Base-by-base conservation (phyloP, 305 asterid genomes). In the Fraxinus sp. region DNA sequence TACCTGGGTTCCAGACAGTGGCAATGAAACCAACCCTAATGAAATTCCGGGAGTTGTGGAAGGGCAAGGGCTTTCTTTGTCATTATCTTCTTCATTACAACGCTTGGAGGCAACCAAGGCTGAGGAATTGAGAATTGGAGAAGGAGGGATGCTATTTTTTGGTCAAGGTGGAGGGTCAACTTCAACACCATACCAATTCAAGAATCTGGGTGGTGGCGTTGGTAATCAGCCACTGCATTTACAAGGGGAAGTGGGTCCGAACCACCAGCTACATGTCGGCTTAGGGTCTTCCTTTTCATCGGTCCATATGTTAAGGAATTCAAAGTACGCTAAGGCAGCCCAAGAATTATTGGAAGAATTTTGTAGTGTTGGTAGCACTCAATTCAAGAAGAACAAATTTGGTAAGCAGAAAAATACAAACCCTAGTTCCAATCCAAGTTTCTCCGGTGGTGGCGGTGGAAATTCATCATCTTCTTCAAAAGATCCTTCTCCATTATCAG, bases 291-390 rank as follows among this genome's bases (percentile, higher is more conserved):
- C 97, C 0, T 72, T 87, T 41, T 92, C 95, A 1, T 73, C 92
- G 36, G 87, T 91, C 77, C 92, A 90, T 85, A 90, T 92, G 59
- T 77, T 97, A 74, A 82, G 98, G 79, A 93, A 88, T 71, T 94
- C 97, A 0, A 96, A 87, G 84, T 97, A 95, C 64, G 95, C 96
- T 0, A 95, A 97, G 80, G 93, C 98, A 0, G 98, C 98, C 0
- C 97, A 93, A 59, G 98, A 95, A 74, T 79, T 97, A 84, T 76
- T 97, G 82, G 98, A 93, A 68, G 99, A 97, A 85, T 97, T 97
- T 83, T 97, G 99, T 82, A 93, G 94, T 71, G 98, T 93, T 36
- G 98, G 98, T 20, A 89, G 94, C 43, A 95, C 97, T 33, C 97
- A 92, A 16, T 88, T 91, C 70, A 92, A 89, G 93, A 95, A 92